Evolutionary conservation across 2,329 filamentous ascomycete genomes (phyloP), one percentile per base, ranked within the genome.

Genomic region (Venturiaceae sp.): DNA sequence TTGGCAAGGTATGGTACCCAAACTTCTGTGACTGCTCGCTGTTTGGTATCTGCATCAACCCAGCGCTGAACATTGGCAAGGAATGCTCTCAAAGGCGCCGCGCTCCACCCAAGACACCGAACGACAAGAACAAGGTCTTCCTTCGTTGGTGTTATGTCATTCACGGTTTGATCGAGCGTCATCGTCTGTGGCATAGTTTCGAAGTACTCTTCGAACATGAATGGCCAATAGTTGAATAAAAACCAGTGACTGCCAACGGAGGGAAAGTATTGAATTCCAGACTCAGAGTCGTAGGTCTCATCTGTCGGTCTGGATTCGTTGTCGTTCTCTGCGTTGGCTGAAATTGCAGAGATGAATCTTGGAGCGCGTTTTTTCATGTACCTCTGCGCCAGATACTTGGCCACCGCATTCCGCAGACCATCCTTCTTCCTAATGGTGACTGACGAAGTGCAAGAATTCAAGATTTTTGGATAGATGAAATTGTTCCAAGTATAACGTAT

Each of bases 41-140:
- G 32, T 19, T 55, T 30, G 2, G 36, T 55, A 8, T 41, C 14
- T 21, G 37, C 5, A 5, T 55, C 26, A 1, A 37, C 26, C 32
- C 33, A 41, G 7, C 23, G 7, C 21, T 55, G 33, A 16, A 34
- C 33, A 3, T 21, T 34, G 9, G 37, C 33, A 41, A 55, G 33
- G 21, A 55, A 55, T 11, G 37, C 36, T 19, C 36, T n/a, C 36
- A 55, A 41, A 26, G 53, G 53, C 23, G 26, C 30, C 16, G 33
- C 34, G 26, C 53, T 44, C 53, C 53, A 55, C 4, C 53, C 53
- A 26, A 55, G 37, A 41, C 53, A 55, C 23, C 36, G 53, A 37
- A 44, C 21, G 23, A 47, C 44, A 28, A 47, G 44, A 14, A 47
- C 23, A 28, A 21, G 44, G n/a, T 47, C 44, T 21, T 7, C 23